phyloP scores from a whole-genome alignment of 306 rosid genomes.

The Vigna hirtella region DNA sequence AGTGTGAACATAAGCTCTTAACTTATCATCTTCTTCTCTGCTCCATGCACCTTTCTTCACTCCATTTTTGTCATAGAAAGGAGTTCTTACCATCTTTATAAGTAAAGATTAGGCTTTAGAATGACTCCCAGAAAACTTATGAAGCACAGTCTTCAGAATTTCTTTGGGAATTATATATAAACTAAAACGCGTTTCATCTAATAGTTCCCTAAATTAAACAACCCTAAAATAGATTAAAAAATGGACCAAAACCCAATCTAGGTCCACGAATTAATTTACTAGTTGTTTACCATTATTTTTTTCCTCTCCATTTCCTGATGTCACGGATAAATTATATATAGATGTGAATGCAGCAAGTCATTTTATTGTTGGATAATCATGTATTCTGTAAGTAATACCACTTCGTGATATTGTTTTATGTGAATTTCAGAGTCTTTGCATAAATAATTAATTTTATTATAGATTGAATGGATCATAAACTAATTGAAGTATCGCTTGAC shows the following conservation, averaged over 20 bases:
- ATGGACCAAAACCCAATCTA: conserved; percentile 15
- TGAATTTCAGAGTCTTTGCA: neutral
- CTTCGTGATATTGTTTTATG: neutral
- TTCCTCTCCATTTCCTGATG: neutral
- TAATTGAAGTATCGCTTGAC: neutral
- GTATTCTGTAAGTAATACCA: no score
- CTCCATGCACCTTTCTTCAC: conserved; percentile 84
- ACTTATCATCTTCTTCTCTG: conserved; percentile 67
- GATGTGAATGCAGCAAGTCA: neutral
- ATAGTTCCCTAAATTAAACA: neutral
- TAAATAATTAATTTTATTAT: neutral
- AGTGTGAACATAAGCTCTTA: conserved; percentile 56
- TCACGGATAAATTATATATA: neutral
- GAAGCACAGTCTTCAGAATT: neutral
- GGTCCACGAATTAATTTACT: neutral
- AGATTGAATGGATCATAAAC: neutral
- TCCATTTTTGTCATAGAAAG: conserved; percentile 68
- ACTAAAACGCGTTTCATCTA: conserved; percentile 11
- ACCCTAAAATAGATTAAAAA: neutral
- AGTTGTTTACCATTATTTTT: neutral
- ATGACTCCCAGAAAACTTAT: neutral
- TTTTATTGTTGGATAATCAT: neutral
- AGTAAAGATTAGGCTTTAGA: neutral
- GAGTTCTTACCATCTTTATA: conserved; percentile 69
- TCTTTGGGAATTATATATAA: neutral